Base-by-base conservation (phyloP, 345 rosid species). In the Orychophragmus violaceus region DNA sequence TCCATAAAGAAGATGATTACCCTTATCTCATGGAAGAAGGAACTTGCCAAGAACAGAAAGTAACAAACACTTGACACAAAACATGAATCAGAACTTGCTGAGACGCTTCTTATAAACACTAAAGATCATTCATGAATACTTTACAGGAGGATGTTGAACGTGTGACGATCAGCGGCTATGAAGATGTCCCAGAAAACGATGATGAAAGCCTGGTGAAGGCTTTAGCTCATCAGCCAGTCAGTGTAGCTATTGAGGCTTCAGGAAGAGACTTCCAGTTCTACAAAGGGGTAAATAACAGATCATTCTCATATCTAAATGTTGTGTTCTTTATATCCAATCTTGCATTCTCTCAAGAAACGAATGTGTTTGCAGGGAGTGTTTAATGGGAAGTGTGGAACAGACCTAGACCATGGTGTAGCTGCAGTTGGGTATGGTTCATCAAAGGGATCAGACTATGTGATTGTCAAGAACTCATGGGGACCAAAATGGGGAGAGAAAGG, bases 381-480 rank as follows among this genome's bases (percentile, higher is more conserved):
- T 29, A 72, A 77, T 29, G 91, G 98, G 33, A 58, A 46, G 18
- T 92, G 96, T 72, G 87, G 95, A 55, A 82, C 85, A 4, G 80
- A 77, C 3, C 76, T 89, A 6, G 88, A 89, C 65, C 96, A 84
- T 2, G 95, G 93, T 13, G 98, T 89, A 14, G 77, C 95, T 32
- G 92, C 92, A 0, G 91, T 87, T 21, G 96, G 96, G 19, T 92
- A 89, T 4, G 96, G 95, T 46, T 79, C 98, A 62, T 63, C 76
- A 4, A 87, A 76, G 55, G 89, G 84, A 22, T 37, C 62, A 3
- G 92, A 89, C 64, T 85, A 87, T 64, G 75, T 89, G 12, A 82
- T 85, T 13, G 95, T 91, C 55, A 91, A 82, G 85, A 89, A 91
- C 71, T 91, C 96, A 1, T 92, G 95, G 98, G 98, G 95, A 62